Evolutionary conservation across 768 basidiomycete species (phyloP), one percentile per base, ranked within the genome.

Genomic region (Leucocoprinus leucothites): DNA sequence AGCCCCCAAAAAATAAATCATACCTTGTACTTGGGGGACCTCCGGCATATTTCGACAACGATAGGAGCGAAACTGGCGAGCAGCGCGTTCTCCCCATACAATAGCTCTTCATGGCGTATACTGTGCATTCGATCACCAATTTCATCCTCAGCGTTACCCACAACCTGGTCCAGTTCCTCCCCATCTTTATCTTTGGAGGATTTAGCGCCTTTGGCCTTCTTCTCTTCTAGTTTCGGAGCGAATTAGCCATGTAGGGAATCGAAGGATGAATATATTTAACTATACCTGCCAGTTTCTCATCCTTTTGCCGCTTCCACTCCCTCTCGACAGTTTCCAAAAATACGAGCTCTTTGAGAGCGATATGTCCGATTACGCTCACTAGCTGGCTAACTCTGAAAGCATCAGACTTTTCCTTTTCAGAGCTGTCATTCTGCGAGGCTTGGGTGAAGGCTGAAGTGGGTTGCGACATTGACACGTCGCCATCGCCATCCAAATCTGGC

Each of bases 61-160:
- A 98, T 82, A 0, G 94, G 93, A 0, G 94, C 96, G 59, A 89
- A 99, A 5, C 91, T 65, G 1, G 89, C 85, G 50, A 99, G 69
- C 45, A 99, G 71, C 1, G 94, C 94, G 2, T 87, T 74, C 0
- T 84, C 74, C 1, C 94, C 92, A 60, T 91, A 94, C 13, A 98
- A 73, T 45, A 98, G 74, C 69, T 98, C 95, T 3, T 77, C 79
- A 73, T 99, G 97, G 26, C 94, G 78, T 52, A 97, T 82, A 1
- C 74, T 81, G 1, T 88, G 85, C 36, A 99, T 89, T 8, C 88
- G 81, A 56, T 99, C 97, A 13, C 94, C 97, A 61, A 98, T 96
- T 63, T 99, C 97, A 65, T 99, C 97, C 68, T 99, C 97, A 3
- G 94, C 94, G 64, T 95, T 96, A 5, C 97, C 97, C 7, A 90